Evolutionary conservation across 1,284 basidiomycete species (phyloP).

Genomic region (Flammula alnicola): DNA sequence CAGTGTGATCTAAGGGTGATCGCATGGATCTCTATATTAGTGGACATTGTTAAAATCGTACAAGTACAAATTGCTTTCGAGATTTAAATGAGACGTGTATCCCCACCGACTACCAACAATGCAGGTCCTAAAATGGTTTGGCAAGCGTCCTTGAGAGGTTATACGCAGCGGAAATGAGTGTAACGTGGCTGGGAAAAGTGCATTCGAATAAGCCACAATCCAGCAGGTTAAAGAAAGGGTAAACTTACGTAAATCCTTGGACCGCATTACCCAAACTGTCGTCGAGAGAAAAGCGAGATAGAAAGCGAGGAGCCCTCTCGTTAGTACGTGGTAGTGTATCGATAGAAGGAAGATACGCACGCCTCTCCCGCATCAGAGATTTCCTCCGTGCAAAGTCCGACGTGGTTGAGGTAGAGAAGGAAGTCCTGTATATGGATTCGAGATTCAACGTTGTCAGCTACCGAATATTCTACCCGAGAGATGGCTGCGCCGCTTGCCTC

Average conservation of each 20-base stretch:
- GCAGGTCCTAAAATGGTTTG: slow-evolving; percentile 27
- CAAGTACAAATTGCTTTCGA: no score
- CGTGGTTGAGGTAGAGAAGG: slow-evolving; percentile 82
- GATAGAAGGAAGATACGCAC: slow-evolving; percentile 49
- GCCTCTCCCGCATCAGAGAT: slow-evolving; percentile 81
- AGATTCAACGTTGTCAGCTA: no score
- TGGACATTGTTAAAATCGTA: no score
- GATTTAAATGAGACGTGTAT: not conserved
- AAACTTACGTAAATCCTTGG: slow-evolving; percentile 81
- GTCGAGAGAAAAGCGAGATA: no score
- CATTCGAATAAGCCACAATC: slow-evolving; percentile 7
- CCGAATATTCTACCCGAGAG: no score
- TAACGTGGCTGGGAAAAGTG: slow-evolving; percentile 66
- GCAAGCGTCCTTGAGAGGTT: slow-evolving; percentile 72
- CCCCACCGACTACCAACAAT: not conserved
- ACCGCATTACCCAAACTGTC: slow-evolving; percentile 78
- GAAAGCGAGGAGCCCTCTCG: no score
- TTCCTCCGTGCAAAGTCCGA: slow-evolving; percentile 85
- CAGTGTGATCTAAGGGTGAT: no score
- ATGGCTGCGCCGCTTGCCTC: slow-evolving; percentile 68
- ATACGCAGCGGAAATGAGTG: slow-evolving; percentile 81
- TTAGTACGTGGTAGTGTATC: no score
- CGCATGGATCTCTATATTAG: no score
- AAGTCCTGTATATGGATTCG: slow-evolving; percentile 57
- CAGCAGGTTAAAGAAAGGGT: not conserved